Evolutionary conservation across 495 filamentous ascomycete genomes (phyloP).

Genomic region (Penicillium herquei): DNA sequence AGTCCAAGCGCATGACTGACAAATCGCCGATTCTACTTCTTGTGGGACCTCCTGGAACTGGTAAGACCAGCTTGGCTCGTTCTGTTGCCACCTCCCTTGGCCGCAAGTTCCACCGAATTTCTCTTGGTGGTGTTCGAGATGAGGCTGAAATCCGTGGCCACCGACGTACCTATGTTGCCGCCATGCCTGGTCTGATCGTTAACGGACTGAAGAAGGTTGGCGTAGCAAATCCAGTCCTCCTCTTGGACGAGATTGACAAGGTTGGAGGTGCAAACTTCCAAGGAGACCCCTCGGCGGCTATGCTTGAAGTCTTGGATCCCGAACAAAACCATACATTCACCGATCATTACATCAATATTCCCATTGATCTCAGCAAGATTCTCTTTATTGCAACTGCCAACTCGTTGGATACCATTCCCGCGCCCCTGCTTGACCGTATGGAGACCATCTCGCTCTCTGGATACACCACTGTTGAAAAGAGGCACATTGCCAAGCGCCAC

Average conservation of each 20-base stretch:
- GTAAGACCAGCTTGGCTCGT: conserved; percentile 94
- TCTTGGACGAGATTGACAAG: conserved; percentile 99
- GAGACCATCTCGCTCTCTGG: conserved; percentile 89
- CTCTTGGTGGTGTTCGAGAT: conserved; percentile 91
- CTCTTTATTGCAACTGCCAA: conserved; percentile 99
- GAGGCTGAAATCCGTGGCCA: conserved; percentile 98
- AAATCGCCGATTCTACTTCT: conserved; percentile 95
- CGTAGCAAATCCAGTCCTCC: conserved; percentile 91
- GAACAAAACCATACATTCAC: conserved; percentile 95
- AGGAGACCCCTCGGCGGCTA: conserved; percentile 96
- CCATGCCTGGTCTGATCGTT: conserved; percentile 95
- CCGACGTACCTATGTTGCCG: conserved; percentile 94
- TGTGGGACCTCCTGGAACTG: conserved; percentile 91
- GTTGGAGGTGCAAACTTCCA: conserved; percentile 89
- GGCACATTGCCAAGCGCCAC: conserved; percentile 90
- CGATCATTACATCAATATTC: conserved; percentile 96
- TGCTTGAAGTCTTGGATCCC: conserved; percentile 97
- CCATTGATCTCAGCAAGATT: conserved; percentile 93
- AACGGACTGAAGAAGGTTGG: conserved; percentile 95
- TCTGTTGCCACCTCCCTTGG: conserved; percentile 90
- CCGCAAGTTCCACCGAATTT: conserved; percentile 95
- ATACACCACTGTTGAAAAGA: conserved; percentile 98
- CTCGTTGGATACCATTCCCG: conserved; percentile 89
- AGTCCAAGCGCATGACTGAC: conserved; percentile 77
- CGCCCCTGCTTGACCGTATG: conserved; percentile 95